These are phyloP conservation scores for Xenoacremonium recifei DNA, from an alignment of 2,329 filamentous ascomycete species.

Conservation along the genomic window DNA sequence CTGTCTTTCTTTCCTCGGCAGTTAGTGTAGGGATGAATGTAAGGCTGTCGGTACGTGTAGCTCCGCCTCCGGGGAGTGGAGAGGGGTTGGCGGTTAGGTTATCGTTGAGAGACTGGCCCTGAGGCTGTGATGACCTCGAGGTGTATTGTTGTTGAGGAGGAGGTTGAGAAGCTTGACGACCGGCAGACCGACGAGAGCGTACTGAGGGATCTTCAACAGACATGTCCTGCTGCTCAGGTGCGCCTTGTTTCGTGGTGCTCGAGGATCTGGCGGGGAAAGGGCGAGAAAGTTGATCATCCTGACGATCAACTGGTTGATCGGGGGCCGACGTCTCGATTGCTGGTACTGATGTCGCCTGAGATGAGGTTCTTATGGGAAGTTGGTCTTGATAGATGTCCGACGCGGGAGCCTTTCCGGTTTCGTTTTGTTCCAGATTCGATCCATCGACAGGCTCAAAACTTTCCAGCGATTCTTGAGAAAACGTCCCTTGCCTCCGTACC, in stretches of 20 bases:
- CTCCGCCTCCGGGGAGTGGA: constrained; percentile 66
- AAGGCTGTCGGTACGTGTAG: constrained; percentile 68
- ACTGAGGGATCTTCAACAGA: constrained; percentile 42
- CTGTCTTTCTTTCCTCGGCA: constrained; percentile 68
- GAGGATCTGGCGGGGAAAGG: constrained; percentile 54
- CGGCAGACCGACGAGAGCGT: constrained; percentile 34
- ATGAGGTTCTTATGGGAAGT: constrained; percentile 33
- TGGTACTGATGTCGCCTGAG: constrained; percentile 32
- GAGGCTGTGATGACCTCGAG: constrained; percentile 25
- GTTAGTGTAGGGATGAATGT: constrained; percentile 75
- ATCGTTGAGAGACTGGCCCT: constrained; percentile 27
- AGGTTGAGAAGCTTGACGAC: constrained; percentile 18
- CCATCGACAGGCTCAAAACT: constrained; percentile 48
- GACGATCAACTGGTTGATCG: constrained; percentile 34
- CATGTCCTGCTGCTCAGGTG: constrained; percentile 23
- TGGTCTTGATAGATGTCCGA: constrained; percentile 30
- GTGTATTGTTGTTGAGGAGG: constrained; percentile 26
- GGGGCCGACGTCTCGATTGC: constrained; percentile 64
- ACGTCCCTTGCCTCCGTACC: constrained; percentile 48
- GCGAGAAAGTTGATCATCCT: constrained; percentile 22
- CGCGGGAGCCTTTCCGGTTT: constrained; percentile 16
- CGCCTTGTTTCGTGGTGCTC: constrained; percentile 45
- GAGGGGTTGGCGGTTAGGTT: constrained; percentile 47
- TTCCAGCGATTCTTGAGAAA: constrained; percentile 42
- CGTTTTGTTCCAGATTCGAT: constrained; percentile 31